These are phyloP conservation scores for Solanum lycopersicoides DNA, from an alignment of 257 asterid species.

Conservation along the genomic window DNA sequence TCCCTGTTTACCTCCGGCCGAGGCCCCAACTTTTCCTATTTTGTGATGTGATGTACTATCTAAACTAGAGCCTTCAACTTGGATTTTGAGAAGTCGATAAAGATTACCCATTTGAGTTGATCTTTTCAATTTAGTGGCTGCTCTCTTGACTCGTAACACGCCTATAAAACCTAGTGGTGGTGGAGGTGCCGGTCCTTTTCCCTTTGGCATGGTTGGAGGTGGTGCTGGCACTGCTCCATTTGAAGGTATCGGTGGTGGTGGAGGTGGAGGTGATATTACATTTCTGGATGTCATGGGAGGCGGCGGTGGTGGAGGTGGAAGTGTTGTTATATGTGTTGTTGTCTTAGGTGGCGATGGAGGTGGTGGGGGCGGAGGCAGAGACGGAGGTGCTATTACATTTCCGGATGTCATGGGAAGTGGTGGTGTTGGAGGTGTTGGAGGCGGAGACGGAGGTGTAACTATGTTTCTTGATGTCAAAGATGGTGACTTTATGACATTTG, in stretches of 20 bases:
- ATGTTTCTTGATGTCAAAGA: neutral
- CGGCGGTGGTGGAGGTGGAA: slow-evolving; percentile 8
- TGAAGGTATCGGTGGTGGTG: slow-evolving; percentile 29
- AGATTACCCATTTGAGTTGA: slow-evolving; percentile 63
- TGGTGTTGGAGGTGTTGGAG: slow-evolving; percentile 3
- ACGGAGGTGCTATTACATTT: neutral
- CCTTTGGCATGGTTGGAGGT: slow-evolving; percentile 26
- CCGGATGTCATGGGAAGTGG: slow-evolving; percentile 1
- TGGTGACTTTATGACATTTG: neutral
- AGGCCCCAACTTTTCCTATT: slow-evolving; percentile 16
- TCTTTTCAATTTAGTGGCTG: slow-evolving; percentile 41
- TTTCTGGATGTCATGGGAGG: slow-evolving; percentile 1
- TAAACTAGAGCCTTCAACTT: slow-evolving; percentile 51
- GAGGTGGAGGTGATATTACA: slow-evolving; percentile 11
- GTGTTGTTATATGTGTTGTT: neutral
- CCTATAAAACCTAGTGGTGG: neutral
- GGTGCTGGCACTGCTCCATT: slow-evolving; percentile 25
- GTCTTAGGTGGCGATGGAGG: neutral
- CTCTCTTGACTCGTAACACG: slow-evolving; percentile 31
- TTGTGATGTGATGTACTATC: slow-evolving; percentile 23
- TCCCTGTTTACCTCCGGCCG: slow-evolving; percentile 47
- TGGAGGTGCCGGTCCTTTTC: slow-evolving; percentile 25
- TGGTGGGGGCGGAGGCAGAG: neutral
- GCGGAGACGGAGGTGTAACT: slow-evolving; percentile 10
- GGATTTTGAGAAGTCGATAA: slow-evolving; percentile 54